These are phyloP conservation scores for Alternaria sp. DNA, from an alignment of 2,329 filamentous ascomycete species.

Conservation along the genomic window DNA sequence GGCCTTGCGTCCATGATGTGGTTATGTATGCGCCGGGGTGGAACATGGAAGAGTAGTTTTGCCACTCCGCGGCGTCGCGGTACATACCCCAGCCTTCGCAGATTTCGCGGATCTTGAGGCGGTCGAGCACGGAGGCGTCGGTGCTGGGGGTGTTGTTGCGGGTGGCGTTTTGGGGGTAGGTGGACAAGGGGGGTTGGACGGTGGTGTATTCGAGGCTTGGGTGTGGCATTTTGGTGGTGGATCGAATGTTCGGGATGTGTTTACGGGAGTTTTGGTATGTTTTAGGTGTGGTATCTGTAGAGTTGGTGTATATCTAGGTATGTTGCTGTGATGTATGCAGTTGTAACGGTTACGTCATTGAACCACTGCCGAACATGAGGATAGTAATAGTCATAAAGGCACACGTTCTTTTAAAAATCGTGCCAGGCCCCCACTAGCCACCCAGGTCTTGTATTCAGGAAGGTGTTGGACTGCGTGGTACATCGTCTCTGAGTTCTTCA, in stretches of 20 bases:
- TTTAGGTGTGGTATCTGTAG: background rate
- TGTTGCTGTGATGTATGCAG: background rate
- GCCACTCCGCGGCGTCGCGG: background rate
- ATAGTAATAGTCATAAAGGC: background rate
- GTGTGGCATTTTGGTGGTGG: background rate
- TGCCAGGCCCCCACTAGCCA: background rate
- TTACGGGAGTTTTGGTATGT: too few relatives aligned
- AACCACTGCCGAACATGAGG: background rate
- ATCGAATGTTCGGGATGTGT: background rate
- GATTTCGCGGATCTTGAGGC: background rate
- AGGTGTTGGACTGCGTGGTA: background rate
- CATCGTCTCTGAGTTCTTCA: background rate
- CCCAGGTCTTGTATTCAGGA: background rate
- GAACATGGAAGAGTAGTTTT: background rate
- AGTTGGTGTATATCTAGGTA: background rate
- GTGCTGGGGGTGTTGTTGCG: background rate
- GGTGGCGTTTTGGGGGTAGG: background rate
- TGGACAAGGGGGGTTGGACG: background rate
- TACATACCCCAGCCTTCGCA: background rate
- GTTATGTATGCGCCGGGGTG: background rate
- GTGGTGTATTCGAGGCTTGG: background rate
- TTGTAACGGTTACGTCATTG: background rate
- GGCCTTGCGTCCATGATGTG: background rate
- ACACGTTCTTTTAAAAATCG: background rate
- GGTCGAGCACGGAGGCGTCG: background rate